Evolutionary conservation across 495 filamentous ascomycete genomes (phyloP), one percentile per base, ranked within the genome.

Genomic region (Daldinia concentrica): DNA sequence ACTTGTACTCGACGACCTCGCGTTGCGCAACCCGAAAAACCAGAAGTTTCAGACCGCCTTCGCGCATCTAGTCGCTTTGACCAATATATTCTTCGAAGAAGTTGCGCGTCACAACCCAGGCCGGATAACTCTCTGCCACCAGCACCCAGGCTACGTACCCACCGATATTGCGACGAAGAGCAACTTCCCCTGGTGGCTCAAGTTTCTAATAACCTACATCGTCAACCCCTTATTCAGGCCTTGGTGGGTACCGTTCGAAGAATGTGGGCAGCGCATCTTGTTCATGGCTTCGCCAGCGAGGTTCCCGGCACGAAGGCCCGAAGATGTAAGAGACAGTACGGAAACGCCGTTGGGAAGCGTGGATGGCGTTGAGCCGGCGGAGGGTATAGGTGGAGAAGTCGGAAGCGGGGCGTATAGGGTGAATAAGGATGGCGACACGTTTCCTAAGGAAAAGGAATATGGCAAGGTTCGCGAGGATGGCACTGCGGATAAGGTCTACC

Each of bases 31-130:
- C 27, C 62, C 56, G 37, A 27, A 50, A 7, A 66, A 58, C 34
- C 34, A 63, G 22, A 2, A 32, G 3, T 29, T 64, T 3, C 43
- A 22, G n/a, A 51, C n/a, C 1, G 32, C 22, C 29, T 51, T 71
- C 11, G 39, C 61, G 22, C 74, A 77, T 43, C 43, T 61, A n/a
- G 26, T 66, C 11, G 51, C 60, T 26, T 66, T 77, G 75, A 72
- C 64, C 1, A 74, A 69, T 8, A 26, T 77, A 14, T 71, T 74
- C 59, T 64, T 74, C 43, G 73, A 77, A 26, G 61, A 60, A 22
- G n/a, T 76, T 14, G 73, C 70, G 11, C 32, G 39, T 7, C 61
- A 58, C 54, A 58, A 77, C 30, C 61, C 65, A 8, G 66, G 60
- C 50, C 26, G 19, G 11, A 45, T 77, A 32, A 19, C 55, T 6